Evolutionary conservation across 192 early-diverging fungal genomes (phyloP).

Genomic region (Backusella psychrophila): DNA sequence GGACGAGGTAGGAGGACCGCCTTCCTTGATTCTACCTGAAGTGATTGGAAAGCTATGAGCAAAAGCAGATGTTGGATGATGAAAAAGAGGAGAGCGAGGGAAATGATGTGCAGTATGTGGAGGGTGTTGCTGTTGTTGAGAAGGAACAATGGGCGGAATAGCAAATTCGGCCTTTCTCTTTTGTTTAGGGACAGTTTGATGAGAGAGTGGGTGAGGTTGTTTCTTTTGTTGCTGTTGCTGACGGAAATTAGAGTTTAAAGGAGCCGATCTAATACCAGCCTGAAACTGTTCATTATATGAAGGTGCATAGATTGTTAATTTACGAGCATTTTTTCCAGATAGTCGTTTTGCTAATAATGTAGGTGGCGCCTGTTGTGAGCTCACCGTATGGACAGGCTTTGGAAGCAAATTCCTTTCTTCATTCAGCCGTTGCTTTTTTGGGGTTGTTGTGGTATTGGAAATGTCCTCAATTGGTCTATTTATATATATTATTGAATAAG

Average conservation of each 20-base stretch:
- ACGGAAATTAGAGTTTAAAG: conserved; percentile 40
- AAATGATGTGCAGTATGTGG: conserved; percentile 11
- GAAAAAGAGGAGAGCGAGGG: background rate
- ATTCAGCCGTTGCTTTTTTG: conserved; percentile 7
- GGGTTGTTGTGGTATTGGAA: background rate
- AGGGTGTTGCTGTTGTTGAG: conserved; percentile 24
- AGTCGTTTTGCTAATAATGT: conserved; percentile 28
- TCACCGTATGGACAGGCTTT: conserved; percentile 20
- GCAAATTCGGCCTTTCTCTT: conserved; percentile 22
- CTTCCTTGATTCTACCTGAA: background rate
- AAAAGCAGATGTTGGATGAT: background rate
- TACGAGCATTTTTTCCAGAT: conserved; percentile 42
- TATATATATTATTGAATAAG: background rate
- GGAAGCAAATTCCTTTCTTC: background rate
- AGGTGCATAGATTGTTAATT: conserved; percentile 49
- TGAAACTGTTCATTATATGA: conserved; percentile 42
- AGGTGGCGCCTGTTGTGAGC: conserved; percentile 7
- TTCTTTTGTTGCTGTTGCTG: conserved; percentile 32
- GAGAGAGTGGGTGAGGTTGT: conserved; percentile 11
- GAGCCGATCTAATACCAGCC: conserved; percentile 46
- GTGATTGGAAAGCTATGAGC: conserved; percentile 1
- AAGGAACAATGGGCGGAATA: conserved; percentile 34
- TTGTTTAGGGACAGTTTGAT: background rate
- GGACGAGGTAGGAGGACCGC: background rate
- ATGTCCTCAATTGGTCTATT: conserved; percentile 6